Percentiles rank a stretch among this genome's conserved stretches.
Evolutionary conservation across 495 filamentous ascomycete genomes (phyloP).

Genomic region (Xylaria bambusicola): DNA sequence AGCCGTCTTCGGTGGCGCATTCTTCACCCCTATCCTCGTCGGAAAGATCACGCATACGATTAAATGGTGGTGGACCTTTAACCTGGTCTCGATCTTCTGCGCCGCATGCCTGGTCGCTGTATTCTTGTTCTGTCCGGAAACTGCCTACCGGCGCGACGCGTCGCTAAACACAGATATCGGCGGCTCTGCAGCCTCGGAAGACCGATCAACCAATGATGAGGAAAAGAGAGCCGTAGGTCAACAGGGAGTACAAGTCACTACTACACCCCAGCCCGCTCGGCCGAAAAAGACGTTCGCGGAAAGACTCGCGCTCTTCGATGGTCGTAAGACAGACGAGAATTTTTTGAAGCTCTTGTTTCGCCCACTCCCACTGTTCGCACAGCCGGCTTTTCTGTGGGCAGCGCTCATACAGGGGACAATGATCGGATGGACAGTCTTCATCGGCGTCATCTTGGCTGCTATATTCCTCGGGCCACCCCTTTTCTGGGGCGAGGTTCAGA

Average conservation of each 20-base stretch:
- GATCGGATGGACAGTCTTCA: conserved; percentile 94
- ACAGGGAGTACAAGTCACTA: conserved; percentile 11
- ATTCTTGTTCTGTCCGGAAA: conserved; percentile 83
- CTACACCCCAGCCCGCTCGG: neutral
- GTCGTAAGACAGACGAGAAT: conserved; percentile 65
- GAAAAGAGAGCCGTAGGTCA: conserved; percentile 22
- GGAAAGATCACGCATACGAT: conserved; percentile 79
- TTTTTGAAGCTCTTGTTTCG: conserved; percentile 68
- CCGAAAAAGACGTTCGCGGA: conserved; percentile 50
- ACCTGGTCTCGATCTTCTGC: conserved; percentile 71
- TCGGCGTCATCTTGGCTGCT: conserved; percentile 81
- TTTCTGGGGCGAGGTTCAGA: conserved; percentile 78
- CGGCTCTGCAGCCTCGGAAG: conserved; percentile 3
- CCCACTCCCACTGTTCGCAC: conserved; percentile 64
- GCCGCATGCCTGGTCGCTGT: conserved; percentile 63
- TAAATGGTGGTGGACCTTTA: conserved; percentile 79
- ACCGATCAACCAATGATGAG: conserved; percentile 19
- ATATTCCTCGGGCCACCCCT: conserved; percentile 80
- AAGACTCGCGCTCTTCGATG: conserved; percentile 73
- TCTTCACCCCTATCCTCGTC: conserved; percentile 86
- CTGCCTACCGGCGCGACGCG: conserved; percentile 68
- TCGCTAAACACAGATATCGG: conserved; percentile 64
- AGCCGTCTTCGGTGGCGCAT: conserved; percentile 86
- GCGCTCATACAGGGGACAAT: conserved; percentile 87
- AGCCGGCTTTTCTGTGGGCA: conserved; percentile 87